Evolutionary conservation across 2,329 filamentous ascomycete genomes (phyloP), one percentile per base, ranked within the genome.

Genomic region (Colletotrichum lini): DNA sequence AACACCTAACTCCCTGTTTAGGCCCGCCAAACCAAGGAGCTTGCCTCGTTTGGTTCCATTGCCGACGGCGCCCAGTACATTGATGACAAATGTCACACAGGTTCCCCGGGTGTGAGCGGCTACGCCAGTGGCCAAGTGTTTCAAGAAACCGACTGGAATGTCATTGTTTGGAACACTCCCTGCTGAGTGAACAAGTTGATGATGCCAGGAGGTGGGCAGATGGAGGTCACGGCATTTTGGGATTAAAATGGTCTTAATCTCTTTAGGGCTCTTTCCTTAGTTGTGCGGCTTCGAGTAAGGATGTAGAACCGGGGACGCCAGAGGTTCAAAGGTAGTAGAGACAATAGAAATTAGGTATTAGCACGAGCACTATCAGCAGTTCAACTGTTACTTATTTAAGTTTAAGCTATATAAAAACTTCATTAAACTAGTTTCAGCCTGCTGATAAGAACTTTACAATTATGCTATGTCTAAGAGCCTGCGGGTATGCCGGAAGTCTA

Each of bases 41-140:
- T 62, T 16, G 47, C 45, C n/a, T 61, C 57, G 16, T 68, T 52
- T 21, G 30, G 40, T 52, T n/a, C 35, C 18, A 62, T 68, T 52
- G 65, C 58, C 42, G 52, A 68, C 44, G 58, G 65, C 42, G 58
- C 65, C 16, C 58, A 68, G 26, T 26, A 15, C 30, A 68, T 68
- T n/a, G 30, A 44, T 16, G 21, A 56, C 40, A 10, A 8, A 18
- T 57, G 54, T 40, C 38, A 57, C 10, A 23, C 2, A 15, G 38
- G 38, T 23, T 16, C 47, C 47, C 47, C 18, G 47, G 47, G 18
- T 52, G 40, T 16, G 21, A 52, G 18, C 23, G 44, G n/a, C 21
- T 3, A 23, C 21, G 23, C 30, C 16, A 38, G 38, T 49, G 65
- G 65, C 58, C 65, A 60, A 12, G 52, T 50, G 23, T 60, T 53